Conservation (phyloP, 768 basidiomycete genomes). For the Daedalea quercina region DNA sequence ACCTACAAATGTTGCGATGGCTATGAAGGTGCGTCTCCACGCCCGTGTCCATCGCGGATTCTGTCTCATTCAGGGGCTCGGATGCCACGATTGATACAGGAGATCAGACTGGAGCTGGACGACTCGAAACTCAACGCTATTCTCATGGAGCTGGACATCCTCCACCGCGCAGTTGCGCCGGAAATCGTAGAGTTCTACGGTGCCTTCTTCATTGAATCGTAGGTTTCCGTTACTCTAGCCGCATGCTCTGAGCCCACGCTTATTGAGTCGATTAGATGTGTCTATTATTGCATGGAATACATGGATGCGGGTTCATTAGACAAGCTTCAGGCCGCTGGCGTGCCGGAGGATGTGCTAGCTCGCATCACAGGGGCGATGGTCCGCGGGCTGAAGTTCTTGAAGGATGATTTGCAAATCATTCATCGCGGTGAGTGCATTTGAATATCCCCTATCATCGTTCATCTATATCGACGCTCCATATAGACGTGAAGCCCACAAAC, state of each 20-base stretch:
- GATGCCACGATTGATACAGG: conserved; percentile 39
- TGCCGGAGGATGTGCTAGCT: conserved; percentile 75
- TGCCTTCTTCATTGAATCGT: conserved; percentile 99
- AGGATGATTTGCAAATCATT: conserved; percentile 89
- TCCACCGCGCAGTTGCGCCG: conserved; percentile 87
- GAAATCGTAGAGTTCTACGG: conserved; percentile 98
- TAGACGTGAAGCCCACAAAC: conserved; percentile 92
- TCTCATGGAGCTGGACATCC: conserved; percentile 97
- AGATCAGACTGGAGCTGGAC: conserved; percentile 95
- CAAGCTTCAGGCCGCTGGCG: conserved; percentile 48
- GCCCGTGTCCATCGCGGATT: background rate
- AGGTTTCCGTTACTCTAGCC: background rate
- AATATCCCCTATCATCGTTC: background rate
- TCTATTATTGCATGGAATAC: conserved; percentile 99
- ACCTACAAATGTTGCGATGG: conserved; percentile 94
- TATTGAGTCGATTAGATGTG: conserved; percentile 33
- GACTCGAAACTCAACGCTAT: conserved; percentile 91
- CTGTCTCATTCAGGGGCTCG: background rate
- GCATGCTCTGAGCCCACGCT: background rate
- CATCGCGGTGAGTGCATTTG: conserved; percentile 41
- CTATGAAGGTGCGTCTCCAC: conserved; percentile 78
- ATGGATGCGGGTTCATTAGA: conserved; percentile 99
- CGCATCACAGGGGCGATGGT: conserved; percentile 81
- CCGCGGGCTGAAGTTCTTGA: conserved; percentile 87
- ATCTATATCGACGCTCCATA: background rate